Base-by-base conservation (phyloP, 2,329 filamentous ascomycete species). In the Fusarium staphyleae region DNA sequence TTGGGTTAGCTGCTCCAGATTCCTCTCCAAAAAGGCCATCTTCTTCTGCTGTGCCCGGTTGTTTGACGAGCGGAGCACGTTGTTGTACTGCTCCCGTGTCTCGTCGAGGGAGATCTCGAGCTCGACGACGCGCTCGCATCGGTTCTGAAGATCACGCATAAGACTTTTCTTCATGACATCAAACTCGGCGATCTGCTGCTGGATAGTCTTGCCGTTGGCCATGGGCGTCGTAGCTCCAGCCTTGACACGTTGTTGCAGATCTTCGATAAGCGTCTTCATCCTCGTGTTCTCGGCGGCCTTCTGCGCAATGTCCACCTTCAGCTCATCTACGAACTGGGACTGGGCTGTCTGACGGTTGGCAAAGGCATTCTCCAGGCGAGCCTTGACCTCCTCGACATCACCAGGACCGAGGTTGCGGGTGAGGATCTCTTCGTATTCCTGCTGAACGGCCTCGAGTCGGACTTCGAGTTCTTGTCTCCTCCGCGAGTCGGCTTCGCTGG, bases 111-210 rank as follows among this genome's bases (percentile, higher is more conserved):
- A 96, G 69, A 99, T 99, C 76, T 99, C 95, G 22, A 99, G 86
- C 80, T 99, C 95, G 14, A 99, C 95, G 28, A 99, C 93, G 63
- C 95, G 88, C 79, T 99, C 95, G 75, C 95, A 99, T 57, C 95
- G 89, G 80, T 99, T 98, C 76, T 99, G 95, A 63, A 99, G 80
- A 75, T 99, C 95, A 52, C 95, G 90, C 95, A 99, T 99, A 65
- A 99, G 81, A 63, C 90, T 96, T 85, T 99, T 99, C 87, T 99
- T 99, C 93, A 99, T 99, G 54, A 91, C 90, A 75, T 99, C 95
- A 67, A 99, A 99, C 72, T 99, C 95, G 52, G 93, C 91, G 74
- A 99, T 96, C 77, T 98, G 95, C 78, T 99, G 93, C 72, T 96
- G 92, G 36, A 98, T 86, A 11, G 91, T 96, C 82, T 96, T 96